A percentile compares a stretch with the other conserved stretches of the same genome.
phyloP scores from a whole-genome alignment of 2,329 filamentous ascomycete species.

The Monosporascus sp. region DNA sequence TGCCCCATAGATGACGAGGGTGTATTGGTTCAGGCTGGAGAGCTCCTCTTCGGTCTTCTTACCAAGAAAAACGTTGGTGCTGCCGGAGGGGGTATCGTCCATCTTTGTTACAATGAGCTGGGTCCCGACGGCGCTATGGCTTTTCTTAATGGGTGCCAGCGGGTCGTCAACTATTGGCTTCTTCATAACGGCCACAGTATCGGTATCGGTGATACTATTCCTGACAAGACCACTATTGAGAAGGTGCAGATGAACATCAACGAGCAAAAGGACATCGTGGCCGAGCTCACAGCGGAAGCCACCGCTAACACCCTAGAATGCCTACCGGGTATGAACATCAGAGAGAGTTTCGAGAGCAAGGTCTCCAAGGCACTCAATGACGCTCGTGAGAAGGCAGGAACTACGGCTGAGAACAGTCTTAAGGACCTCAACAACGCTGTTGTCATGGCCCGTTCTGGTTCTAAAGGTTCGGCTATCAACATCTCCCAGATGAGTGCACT shows the following conservation, averaged over 20 bases:
- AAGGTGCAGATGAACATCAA: constrained; percentile 80
- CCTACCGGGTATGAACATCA: constrained; percentile 96
- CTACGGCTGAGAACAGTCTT: constrained; percentile 81
- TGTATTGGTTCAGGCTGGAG: constrained; percentile 76
- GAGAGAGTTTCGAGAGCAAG: constrained; percentile 96
- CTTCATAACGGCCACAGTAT: constrained; percentile 96
- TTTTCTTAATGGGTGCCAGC: constrained; percentile 94
- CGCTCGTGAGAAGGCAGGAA: constrained; percentile 94
- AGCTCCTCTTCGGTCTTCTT: constrained; percentile 84
- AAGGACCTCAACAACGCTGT: constrained; percentile 96
- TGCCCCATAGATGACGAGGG: constrained; percentile 69
- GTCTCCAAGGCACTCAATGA: constrained; percentile 91
- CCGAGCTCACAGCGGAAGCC: constrained; percentile 67
- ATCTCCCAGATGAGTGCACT: constrained; percentile 99
- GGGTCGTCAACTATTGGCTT: constrained; percentile 95
- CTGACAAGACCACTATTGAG: constrained; percentile 76
- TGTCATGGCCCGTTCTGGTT: constrained; percentile 92
- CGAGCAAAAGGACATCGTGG: constrained; percentile 75
- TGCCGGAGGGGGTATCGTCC: constrained; percentile 82
- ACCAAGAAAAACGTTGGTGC: constrained; percentile 95
- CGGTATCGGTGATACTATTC: constrained; percentile 96
- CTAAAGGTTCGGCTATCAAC: constrained; percentile 98
- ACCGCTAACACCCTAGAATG: constrained; percentile 85
- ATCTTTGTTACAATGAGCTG: constrained; percentile 94
- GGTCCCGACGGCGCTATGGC: constrained; percentile 80